Conservation (phyloP, 2,329 filamentous ascomycete species). For the Botrytis squamosa region DNA sequence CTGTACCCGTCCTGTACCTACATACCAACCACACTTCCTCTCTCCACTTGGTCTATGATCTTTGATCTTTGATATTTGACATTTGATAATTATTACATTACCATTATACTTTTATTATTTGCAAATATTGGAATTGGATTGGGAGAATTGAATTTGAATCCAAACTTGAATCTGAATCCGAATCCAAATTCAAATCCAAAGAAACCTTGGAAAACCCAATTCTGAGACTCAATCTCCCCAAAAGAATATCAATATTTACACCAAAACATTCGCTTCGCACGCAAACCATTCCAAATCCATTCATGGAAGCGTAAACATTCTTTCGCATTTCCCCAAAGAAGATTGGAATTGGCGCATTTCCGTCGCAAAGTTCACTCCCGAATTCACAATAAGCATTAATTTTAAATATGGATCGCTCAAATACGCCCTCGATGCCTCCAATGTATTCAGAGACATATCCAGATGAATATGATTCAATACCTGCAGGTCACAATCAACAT, state of each 20-base stretch:
- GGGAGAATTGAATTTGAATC: background rate
- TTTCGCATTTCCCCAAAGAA: slow-evolving; percentile 11
- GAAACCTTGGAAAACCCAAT: background rate
- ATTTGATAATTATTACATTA: background rate
- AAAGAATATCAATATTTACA: background rate
- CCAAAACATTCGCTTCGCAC: slow-evolving; percentile 2
- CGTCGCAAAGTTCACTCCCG: slow-evolving; percentile 26
- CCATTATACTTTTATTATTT: background rate
- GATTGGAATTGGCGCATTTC: slow-evolving; percentile 16
- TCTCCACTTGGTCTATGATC: background rate
- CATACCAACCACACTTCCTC: background rate
- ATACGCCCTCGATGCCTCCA: slow-evolving; percentile 53
- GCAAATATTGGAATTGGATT: background rate
- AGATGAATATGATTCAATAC: slow-evolving; percentile 48
- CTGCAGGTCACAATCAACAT: slow-evolving; percentile 45
- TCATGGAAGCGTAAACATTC: slow-evolving; percentile 17
- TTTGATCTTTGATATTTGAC: background rate
- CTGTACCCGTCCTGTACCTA: background rate
- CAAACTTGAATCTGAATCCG: background rate
- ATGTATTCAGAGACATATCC: slow-evolving; percentile 57
- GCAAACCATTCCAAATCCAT: background rate
- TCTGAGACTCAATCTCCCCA: background rate
- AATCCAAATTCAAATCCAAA: background rate
- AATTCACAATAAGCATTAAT: slow-evolving; percentile 14
- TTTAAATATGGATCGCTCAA: slow-evolving; percentile 43